Base-by-base conservation (phyloP, 2,329 filamentous ascomycete genomes). In the Aspergillus sp. region DNA sequence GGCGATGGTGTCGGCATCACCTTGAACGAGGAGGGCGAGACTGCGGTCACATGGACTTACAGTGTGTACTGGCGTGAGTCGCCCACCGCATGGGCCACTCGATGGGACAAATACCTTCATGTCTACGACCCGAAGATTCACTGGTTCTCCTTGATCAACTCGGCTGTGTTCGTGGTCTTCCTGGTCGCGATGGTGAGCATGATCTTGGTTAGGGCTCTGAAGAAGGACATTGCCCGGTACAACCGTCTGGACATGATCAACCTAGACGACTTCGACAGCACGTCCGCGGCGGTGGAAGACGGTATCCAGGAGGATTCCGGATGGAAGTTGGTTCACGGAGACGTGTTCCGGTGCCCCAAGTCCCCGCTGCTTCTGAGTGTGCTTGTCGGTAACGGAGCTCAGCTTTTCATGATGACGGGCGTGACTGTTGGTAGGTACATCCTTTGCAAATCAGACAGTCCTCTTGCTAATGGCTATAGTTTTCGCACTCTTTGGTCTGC, bases 71-170 rank as follows among this genome's bases (percentile, higher is more conserved):
- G 95, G 95, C 85, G 84, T 59, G 86, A 88, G 67, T 97, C 92
- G 0, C 73, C 84, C 0, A 98, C 93, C 1, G 91, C 90, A 1
- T 99, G 96, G 89, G 95, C 95, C 28, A 99, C 95, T 12, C 87
- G 95, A 65, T 99, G 95, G 95, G 95, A 99, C 82, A 98, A 97
- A 79, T 98, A 98, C 74, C 84, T 99, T 38, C 94, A 98, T 72
- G 94, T 99, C 30, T 96, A 93, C 73, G 93, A 98, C 76, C 93
- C 95, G 55, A 96, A 95, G 82, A 98, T 99, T 69, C 95, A 99
- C 77, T 99, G 95, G 95, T 97, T 98, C 81, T 97, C 93, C 61
- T 87, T 99, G 53, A 91, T 98, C 79, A 97, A 97, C 78, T 97
- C 93, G 38, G 91, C 95, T 53, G 88, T 98, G 48, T 96, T 99